Conservation (phyloP, 179 eudicot genomes). For the Nepenthes alata region DNA sequence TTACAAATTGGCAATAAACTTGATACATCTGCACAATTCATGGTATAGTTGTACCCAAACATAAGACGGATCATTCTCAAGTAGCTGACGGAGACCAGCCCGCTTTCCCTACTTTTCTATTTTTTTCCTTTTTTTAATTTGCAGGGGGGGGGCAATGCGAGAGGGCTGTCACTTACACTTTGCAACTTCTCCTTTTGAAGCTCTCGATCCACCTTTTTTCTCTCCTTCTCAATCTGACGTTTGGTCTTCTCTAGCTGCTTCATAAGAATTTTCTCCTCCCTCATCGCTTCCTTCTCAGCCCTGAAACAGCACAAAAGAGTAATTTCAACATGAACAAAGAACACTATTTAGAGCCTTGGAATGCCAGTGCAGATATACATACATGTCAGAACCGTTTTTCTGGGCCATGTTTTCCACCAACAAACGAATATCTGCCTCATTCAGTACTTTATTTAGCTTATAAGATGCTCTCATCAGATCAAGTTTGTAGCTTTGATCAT, state of each 20-base stretch:
- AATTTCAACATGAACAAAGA: conserved; percentile 2
- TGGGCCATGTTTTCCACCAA: conserved; percentile 38
- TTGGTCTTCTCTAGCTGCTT: conserved; percentile 68
- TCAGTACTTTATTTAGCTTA: conserved; percentile 53
- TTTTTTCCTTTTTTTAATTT: no score
- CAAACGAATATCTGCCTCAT: conserved; percentile 73
- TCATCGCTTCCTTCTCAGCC: conserved; percentile 51
- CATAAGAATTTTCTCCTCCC: conserved; percentile 36
- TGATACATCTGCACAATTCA: no score
- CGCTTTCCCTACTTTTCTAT: no score
- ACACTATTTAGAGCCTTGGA: not conserved
- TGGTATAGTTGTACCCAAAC: no score
- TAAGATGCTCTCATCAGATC: conserved; percentile 53
- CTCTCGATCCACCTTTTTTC: conserved; percentile 60
- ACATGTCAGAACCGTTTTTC: conserved; percentile 60
- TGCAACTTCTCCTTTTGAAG: conserved; percentile 75
- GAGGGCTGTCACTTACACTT: conserved; percentile 37
- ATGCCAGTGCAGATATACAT: conserved; percentile 11
- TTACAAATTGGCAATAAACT: no score
- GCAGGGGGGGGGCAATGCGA: not conserved
- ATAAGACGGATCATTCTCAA: no score
- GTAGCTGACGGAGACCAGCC: no score
- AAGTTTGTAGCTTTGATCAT: conserved; percentile 20
- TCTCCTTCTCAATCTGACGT: conserved; percentile 70
- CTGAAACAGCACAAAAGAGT: conserved; percentile 25